Conservation (phyloP, 2,329 filamentous ascomycete species). For the Monosporascus sp. region DNA sequence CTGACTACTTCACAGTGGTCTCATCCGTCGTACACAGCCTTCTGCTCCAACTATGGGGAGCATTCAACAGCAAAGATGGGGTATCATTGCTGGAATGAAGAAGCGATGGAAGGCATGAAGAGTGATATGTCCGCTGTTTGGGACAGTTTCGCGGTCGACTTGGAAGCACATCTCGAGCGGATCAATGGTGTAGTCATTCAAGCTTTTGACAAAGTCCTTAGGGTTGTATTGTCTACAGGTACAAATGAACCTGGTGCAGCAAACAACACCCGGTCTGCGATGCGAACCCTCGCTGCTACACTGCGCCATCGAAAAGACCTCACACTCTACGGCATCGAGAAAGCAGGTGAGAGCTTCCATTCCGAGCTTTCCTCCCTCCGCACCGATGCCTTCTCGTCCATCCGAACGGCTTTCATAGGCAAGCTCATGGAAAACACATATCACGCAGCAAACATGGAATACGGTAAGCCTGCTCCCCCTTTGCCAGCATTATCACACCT, state of each 20-base stretch:
- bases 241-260: slow-evolving; percentile 10
- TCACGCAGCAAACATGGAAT: slow-evolving; percentile 21
- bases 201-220: slow-evolving; percentile 1
- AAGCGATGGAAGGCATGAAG: slow-evolving; percentile 34
- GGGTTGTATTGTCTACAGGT: slow-evolving; percentile 18
- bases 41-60: slow-evolving; percentile 36
- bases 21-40: slow-evolving; percentile 32
- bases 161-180: slow-evolving; percentile 12
- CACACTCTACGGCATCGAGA: background rate
- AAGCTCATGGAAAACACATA: slow-evolving; percentile 32
- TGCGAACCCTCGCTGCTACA: too few relatives aligned
- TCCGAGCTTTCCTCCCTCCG: slow-evolving; percentile 23
- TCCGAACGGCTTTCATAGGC: slow-evolving; percentile 33
- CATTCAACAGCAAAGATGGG: slow-evolving; percentile 24
- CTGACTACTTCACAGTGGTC: background rate
- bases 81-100: slow-evolving; percentile 39
- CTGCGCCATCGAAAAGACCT: too few relatives aligned
- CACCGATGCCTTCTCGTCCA: slow-evolving; percentile 29
- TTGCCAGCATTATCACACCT: too few relatives aligned
- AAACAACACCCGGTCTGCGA: background rate
- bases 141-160: slow-evolving; percentile 9
- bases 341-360: slow-evolving; percentile 15
- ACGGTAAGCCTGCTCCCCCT: slow-evolving; percentile 21
- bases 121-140: slow-evolving; percentile 28
- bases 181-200: slow-evolving; percentile 1